Conservation (phyloP, 2,329 filamentous ascomycete genomes). For the Apiospora arundinis region DNA sequence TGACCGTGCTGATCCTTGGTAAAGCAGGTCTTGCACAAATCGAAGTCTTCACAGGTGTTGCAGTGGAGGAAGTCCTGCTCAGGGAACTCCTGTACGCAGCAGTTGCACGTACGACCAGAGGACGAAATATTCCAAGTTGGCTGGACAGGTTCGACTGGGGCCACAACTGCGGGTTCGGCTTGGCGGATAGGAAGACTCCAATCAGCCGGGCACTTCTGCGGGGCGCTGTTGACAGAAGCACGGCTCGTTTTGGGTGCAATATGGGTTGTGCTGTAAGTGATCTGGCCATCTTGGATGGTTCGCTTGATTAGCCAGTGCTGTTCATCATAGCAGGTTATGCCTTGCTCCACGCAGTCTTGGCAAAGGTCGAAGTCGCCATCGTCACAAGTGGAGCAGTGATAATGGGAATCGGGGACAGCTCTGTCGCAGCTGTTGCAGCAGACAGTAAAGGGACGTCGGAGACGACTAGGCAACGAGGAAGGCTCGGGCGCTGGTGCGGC, state of each 20-base stretch:
- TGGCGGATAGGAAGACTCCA: conserved; percentile 3
- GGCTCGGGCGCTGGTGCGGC: background rate
- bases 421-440: conserved; percentile 92
- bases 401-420: conserved; percentile 82
- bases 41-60: conserved; percentile 83
- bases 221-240: conserved; percentile 31
- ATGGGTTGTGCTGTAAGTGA: conserved; percentile 86
- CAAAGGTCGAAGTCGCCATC: conserved; percentile 95
- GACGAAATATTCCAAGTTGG: conserved; percentile 25
- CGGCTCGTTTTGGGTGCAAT: conserved; percentile 68
- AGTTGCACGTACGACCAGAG: conserved; percentile 69
- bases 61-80: conserved; percentile 88
- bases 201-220: background rate
- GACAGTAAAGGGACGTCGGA: conserved; percentile 70
- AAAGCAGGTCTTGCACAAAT: conserved; percentile 88
- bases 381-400: conserved; percentile 93
- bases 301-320: conserved; percentile 97
- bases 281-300: conserved; percentile 75
- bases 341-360: conserved; percentile 75
- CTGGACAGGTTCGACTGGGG: background rate
- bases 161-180: background rate
- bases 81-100: conserved; percentile 70
- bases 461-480: conserved; percentile 23
- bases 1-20: conserved; percentile 81
- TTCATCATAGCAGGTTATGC: conserved; percentile 77